A percentile compares a stretch with the other conserved stretches of the same genome.
Evolutionary conservation across 805 yeast species (phyloP).

Genomic region (Myxozyma udenii): DNA sequence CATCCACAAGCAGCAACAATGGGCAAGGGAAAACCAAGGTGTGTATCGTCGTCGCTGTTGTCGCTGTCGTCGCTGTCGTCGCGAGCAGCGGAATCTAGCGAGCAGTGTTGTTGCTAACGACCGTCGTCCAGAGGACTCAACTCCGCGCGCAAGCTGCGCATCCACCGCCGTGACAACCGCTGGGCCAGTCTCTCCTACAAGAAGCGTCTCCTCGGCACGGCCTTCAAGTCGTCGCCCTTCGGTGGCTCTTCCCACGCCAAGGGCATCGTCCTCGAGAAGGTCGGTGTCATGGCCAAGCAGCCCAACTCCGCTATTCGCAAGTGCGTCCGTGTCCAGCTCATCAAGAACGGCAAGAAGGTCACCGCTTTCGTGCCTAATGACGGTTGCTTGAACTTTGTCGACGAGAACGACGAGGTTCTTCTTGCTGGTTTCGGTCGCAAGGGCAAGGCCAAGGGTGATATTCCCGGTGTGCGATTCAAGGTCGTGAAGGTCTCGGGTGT

Average conservation of each 20-base stretch:
- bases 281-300: slow-evolving; percentile 99
- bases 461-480: slow-evolving; percentile 99
- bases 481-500: slow-evolving; percentile 99
- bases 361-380: slow-evolving; percentile 99
- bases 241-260: slow-evolving; percentile 99
- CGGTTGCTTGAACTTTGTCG: slow-evolving; percentile 99
- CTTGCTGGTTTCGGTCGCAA: slow-evolving; percentile 99
- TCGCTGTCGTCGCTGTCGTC: background rate
- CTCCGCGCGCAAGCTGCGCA: slow-evolving; percentile 99
- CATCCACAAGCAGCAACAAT: slow-evolving; percentile 48
- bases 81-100: background rate
- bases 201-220: slow-evolving; percentile 98
- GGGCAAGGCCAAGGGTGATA: slow-evolving; percentile 99
- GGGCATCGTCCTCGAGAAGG: slow-evolving; percentile 99
- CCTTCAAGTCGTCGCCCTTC: slow-evolving; percentile 99
- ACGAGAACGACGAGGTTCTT: slow-evolving; percentile 99
- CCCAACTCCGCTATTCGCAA: slow-evolving; percentile 99
- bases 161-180: slow-evolving; percentile 99
- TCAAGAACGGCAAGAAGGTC: slow-evolving; percentile 98
- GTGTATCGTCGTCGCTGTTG: background rate
- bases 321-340: slow-evolving; percentile 99
- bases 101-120: too few relatives aligned
- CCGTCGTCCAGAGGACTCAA: slow-evolving; percentile 77
- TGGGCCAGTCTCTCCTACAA: slow-evolving; percentile 99
- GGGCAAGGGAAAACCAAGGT: slow-evolving; percentile 97